Evolutionary conservation across 305 asterid species (phyloP).

Genomic region (Withania somnifera): DNA sequence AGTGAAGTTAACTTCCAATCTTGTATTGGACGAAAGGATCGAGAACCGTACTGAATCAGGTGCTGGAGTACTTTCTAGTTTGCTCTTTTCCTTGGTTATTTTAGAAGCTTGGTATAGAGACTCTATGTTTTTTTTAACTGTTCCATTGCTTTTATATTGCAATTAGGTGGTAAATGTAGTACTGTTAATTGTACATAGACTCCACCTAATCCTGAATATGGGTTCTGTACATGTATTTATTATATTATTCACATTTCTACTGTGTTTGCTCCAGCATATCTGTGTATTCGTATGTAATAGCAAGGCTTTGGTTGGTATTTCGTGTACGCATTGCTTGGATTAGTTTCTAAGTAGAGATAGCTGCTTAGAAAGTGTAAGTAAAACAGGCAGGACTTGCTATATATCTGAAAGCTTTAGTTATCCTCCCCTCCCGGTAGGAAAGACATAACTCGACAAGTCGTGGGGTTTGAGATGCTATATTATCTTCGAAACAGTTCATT

Average conservation of each 20-base stretch:
- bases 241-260: not conserved
- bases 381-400: not conserved
- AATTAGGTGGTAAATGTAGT: not conserved
- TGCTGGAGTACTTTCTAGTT: slow-evolving; percentile 14
- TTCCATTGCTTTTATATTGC: not conserved
- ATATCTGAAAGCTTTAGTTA: not conserved
- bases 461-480: not conserved
- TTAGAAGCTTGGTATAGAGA: not conserved
- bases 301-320: not conserved
- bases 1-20: slow-evolving; percentile 17
- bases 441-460: not conserved
- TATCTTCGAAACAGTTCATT: not conserved
- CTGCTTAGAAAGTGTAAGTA: not conserved
- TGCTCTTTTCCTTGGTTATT: not conserved
- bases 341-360: not conserved
- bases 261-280: not conserved
- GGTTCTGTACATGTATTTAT: not conserved
- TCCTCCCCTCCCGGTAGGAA: not conserved
- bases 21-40: slow-evolving; percentile 14
- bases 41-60: slow-evolving; percentile 43
- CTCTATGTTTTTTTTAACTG: not conserved
- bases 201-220: not conserved
- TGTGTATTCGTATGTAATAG: not conserved
- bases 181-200: not conserved
- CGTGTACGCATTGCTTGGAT: not conserved